A percentile compares a stretch with the other conserved stretches of the same genome.
phyloP scores from a whole-genome alignment of 306 rosid genomes.

The Quercus cerris region DNA sequence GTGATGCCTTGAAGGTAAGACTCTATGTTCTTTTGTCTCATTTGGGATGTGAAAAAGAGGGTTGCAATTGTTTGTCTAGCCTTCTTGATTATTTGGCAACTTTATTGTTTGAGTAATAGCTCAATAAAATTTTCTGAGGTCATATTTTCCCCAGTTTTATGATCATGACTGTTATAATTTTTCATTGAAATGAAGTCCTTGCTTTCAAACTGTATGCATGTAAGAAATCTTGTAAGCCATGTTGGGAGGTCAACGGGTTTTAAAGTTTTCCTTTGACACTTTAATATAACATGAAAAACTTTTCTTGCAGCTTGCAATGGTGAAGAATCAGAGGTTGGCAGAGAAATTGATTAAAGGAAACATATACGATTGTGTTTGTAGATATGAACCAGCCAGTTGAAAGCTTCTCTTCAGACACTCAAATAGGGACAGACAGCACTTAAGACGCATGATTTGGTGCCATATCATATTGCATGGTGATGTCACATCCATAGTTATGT shows the following conservation, averaged over 20 bases:
- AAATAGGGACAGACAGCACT: background rate
- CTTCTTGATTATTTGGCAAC: background rate
- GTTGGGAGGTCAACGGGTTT: background rate
- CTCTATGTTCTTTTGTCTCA: background rate
- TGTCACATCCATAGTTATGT: background rate
- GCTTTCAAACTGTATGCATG: background rate
- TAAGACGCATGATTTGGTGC: background rate
- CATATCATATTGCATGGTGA: too few species aligned
- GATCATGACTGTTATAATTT: background rate
- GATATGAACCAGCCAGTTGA: conserved; percentile 73
- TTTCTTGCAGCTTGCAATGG: conserved; percentile 92
- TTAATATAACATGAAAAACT: background rate
- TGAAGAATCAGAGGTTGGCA: conserved; percentile 96
- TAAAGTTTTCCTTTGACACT: background rate
- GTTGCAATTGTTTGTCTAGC: background rate
- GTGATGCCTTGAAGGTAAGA: conserved; percentile 89
- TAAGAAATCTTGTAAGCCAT: background rate
- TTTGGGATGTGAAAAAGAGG: background rate
- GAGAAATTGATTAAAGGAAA: conserved; percentile 82
- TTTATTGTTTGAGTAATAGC: background rate
- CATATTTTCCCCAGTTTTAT: background rate
- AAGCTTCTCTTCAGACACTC: conserved; percentile 4
- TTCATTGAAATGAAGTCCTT: background rate
- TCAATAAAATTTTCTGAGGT: background rate
- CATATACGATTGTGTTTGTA: conserved; percentile 81